Percentiles rank a stretch among this genome's conserved stretches.
phyloP scores from a whole-genome alignment of 352 stramenopile genomes.

The Saprolegnia diclina region DNA sequence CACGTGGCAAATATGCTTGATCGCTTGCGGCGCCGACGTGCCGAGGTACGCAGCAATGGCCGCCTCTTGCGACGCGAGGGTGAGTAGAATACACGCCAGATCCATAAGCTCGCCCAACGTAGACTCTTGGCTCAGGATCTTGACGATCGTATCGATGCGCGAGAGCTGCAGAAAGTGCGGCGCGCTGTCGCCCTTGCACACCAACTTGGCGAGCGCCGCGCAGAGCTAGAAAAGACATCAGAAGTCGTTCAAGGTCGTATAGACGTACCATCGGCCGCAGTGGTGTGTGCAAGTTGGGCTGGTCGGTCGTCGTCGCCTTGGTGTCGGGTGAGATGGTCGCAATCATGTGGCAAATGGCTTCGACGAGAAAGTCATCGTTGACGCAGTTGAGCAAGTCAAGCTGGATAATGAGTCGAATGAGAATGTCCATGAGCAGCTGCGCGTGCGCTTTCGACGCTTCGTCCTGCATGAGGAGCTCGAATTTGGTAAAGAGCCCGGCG shows the following conservation, averaged over 20 bases:
- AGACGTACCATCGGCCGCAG: slow-evolving; percentile 24
- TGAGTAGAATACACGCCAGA: slow-evolving; percentile 23
- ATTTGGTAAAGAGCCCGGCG: slow-evolving; percentile 9
- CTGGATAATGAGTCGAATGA: slow-evolving; percentile 28
- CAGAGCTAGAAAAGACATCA: slow-evolving; percentile 14
- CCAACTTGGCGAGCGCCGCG: slow-evolving; percentile 16
- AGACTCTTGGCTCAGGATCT: slow-evolving; percentile 22
- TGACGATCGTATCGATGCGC: slow-evolving; percentile 21
- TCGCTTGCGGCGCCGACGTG: slow-evolving; percentile 11
- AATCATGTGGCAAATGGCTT: slow-evolving; percentile 27
- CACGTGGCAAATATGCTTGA: slow-evolving; percentile 21
- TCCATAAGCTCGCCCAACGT: slow-evolving; percentile 19
- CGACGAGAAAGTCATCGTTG: slow-evolving; percentile 21
- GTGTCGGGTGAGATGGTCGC: not conserved
- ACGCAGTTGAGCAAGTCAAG: slow-evolving; percentile 25
- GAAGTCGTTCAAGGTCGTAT: too few species aligned
- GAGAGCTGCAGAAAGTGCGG: not conserved
- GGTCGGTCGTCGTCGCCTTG: not conserved
- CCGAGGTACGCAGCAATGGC: slow-evolving; percentile 22
- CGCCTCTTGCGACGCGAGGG: slow-evolving; percentile 10
- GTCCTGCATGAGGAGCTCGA: not conserved
- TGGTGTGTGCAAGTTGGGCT: not conserved
- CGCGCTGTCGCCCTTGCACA: slow-evolving; percentile 22
- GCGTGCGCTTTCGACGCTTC: not conserved
- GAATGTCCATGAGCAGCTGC: slow-evolving; percentile 25